Evolutionary conservation across 352 stramenopile species (phyloP).

Genomic region (Thalassiosira exigua): DNA sequence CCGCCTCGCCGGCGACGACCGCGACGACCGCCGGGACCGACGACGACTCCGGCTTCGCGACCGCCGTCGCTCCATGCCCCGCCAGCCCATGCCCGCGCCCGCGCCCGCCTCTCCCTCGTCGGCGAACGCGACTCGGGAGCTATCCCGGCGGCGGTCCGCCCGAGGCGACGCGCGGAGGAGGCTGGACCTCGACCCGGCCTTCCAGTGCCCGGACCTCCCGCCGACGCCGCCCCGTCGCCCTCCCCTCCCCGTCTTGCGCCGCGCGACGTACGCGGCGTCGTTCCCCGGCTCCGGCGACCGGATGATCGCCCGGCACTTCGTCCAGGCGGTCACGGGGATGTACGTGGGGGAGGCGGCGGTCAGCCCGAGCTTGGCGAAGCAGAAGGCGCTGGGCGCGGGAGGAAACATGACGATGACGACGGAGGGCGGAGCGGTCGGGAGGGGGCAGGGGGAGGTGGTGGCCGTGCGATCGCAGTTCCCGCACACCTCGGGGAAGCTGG

Average conservation of each 20-base stretch:
- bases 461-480: slow-evolving; percentile 52
- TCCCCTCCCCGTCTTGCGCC: slow-evolving; percentile 8
- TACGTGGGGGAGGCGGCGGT: slow-evolving; percentile 41
- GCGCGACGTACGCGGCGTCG: slow-evolving; percentile 48
- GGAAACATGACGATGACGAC: background rate
- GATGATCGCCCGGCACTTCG: slow-evolving; percentile 45
- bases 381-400: background rate
- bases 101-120: background rate
- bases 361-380: slow-evolving; percentile 31
- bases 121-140: background rate
- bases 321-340: slow-evolving; percentile 49
- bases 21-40: background rate
- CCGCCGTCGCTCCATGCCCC: too few species aligned
- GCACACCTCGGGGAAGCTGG: slow-evolving; percentile 55
- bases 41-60: background rate
- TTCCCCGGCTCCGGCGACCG: slow-evolving; percentile 39
- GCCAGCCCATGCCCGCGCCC: background rate
- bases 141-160: background rate
- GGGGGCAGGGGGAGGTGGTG: slow-evolving; percentile 35
- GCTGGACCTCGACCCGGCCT: background rate
- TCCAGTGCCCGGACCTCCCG: too few species aligned
- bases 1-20: too few species aligned
- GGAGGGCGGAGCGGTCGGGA: background rate
- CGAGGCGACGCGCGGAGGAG: background rate
- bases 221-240: background rate